phyloP scores from a whole-genome alignment of 2,329 filamentous ascomycete genomes.

The Verticillium longisporum region DNA sequence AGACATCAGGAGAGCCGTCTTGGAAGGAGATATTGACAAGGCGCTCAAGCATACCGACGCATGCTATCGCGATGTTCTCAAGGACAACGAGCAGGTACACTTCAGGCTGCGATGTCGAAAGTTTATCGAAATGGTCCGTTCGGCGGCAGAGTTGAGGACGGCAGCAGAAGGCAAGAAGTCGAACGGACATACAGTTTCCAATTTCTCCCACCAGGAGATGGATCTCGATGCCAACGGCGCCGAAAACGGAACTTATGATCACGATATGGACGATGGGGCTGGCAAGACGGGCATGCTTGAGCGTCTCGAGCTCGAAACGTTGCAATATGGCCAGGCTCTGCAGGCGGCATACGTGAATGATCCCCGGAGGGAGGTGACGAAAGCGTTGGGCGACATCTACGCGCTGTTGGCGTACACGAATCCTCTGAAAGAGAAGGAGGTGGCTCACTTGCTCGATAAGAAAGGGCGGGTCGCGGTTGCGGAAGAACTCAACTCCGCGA shows the following conservation, averaged over 20 bases:
- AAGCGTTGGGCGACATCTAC: conserved; percentile 77
- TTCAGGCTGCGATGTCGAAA: conserved; percentile 86
- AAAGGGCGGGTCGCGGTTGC: conserved; percentile 72
- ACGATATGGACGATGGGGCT: conserved; percentile 36
- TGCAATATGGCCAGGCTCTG: conserved; percentile 74
- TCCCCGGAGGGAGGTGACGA: conserved; percentile 60
- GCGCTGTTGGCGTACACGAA: conserved; percentile 82
- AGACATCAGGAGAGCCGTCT: conserved; percentile 82
- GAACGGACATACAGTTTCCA: conserved; percentile 35
- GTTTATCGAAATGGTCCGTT: conserved; percentile 90
- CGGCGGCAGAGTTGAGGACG: conserved; percentile 58
- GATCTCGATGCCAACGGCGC: conserved; percentile 46
- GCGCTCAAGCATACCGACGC: conserved; percentile 75
- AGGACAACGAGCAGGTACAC: conserved; percentile 74
- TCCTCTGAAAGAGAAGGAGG: conserved; percentile 64
- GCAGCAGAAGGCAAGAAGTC: conserved; percentile 34
- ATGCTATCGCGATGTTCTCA: conserved; percentile 75
- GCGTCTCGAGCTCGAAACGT: conserved; percentile 58
- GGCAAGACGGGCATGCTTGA: conserved; percentile 16
- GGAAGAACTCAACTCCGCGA: conserved; percentile 90
- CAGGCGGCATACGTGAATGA: conserved; percentile 71
- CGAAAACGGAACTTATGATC: conserved; percentile 33
- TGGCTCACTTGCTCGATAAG: conserved; percentile 72
- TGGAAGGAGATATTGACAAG: conserved; percentile 87
- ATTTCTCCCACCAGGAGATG: conserved; percentile 43